Base-by-base conservation (phyloP, 2,329 filamentous ascomycete species). In the Sclerotinia minor region DNA sequence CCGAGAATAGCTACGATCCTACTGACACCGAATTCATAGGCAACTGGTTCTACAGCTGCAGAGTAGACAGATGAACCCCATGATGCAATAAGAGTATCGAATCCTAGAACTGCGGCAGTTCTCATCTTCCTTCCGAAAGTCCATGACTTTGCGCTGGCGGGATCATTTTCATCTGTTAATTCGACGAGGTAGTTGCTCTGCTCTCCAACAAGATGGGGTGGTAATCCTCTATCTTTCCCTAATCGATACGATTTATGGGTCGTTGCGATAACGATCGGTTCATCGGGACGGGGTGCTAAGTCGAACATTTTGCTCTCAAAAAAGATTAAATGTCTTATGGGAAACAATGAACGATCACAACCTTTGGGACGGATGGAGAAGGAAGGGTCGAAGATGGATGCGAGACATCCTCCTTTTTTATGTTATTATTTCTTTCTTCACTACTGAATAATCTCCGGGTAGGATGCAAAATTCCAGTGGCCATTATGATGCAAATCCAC, bases 1-100 rank as follows among this genome's bases (percentile, higher is more conserved):
- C 84, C 83, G 0, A 89, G 76, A 21, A 89, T 79, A 0, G 86
- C 83, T 9, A 81, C 81, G 0, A 84, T 87, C 45, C 79, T 80
- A n/a, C 81, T 82, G 26, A 88, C 80, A 59, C 79, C 71, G 74
- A 90, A 90, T 13, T 84, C 80, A 0, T 74, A 49, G 75, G 81
- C 81, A 5, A 89, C 77, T 15, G 80, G 70, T 0, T 80, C 79
- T 0, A 83, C 78, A 9, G 79, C 82, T 2, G 83, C 82, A 0
- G 82, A 81, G 67, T 84, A 82, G 70, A 81, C 81, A 1, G 79
- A 69, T 26, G 67, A 63, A 29, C 65, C 68, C 49, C 53, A 71
- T 17, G 69, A 53, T 44, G 68, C 60, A 4, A 61, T 41, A 13
- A 71, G 38, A 13, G 65, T 69, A 49, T 76, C 74, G 41, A 79